Evolutionary conservation across 306 rosid genomes (phyloP), one percentile per base, ranked within the genome.

Genomic region (Quercus wislizeni): DNA sequence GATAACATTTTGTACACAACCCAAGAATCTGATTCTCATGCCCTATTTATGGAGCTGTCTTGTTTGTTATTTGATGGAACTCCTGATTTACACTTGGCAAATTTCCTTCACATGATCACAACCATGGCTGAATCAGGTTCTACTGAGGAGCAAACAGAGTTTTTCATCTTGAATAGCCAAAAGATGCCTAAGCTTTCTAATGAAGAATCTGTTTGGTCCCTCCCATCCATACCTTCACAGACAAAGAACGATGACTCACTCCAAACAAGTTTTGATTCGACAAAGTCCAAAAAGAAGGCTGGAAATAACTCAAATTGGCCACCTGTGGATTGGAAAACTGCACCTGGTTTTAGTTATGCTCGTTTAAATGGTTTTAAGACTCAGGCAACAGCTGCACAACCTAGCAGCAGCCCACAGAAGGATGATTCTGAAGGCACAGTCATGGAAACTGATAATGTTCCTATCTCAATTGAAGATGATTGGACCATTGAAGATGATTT

Each of bases 71-170:
- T 90, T 76, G 72, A 83, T 81, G 95, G 97, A 79, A 64, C 76
- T 71, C 90, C 91, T 59, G 89, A 89, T 49, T 73, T 91, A 33
- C 92, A 87, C 86, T 76, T 94, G 51, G 91, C 95, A 79, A 92
- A 94, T 90, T 94, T 94, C 90, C 97, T 94, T 78, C 92, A 88
- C 80, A 90, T 89, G 90, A 88, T 94, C 82, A 86, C 91, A 78
- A 86, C 90, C 76, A 92, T 87, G 97, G 89, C 88, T 2, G 93
- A 92, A 71, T 87, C 90, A 41, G 95, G 90, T 65, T 90, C 92
- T 69, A 78, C 88, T 23, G 85, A 84, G 85, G 94, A 90, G 82
- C 93, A 93, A 80, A 85, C 84, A 17, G 95, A 93, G 76, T 74
- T 81, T 84, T 91, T 93, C 81, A 81, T 94, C 81, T 71, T 80